Base-by-base conservation (phyloP, 768 basidiomycete genomes). In the Steccherinum ochraceum region DNA sequence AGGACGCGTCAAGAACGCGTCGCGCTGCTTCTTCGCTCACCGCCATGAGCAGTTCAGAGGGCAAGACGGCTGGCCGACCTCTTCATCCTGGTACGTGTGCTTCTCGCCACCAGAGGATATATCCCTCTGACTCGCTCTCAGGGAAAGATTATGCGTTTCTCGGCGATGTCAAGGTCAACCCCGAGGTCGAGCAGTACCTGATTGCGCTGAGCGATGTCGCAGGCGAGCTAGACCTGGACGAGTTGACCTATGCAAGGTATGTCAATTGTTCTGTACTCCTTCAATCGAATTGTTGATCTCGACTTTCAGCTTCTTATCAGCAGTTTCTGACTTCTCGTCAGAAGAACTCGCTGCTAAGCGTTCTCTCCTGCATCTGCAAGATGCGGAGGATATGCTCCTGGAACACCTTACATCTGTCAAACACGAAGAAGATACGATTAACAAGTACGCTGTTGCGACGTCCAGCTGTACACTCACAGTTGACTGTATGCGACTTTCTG, bases 331-430 rank as follows among this genome's bases (percentile, higher is more conserved):
- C 2, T 58, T 77, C 4, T 69, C 65, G 3, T 53, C 58, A 0
- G 63, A 70, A 16, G 64, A 63, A 24, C 57, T 72, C 2, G 49
- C 64, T 0, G 48, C 69, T 3, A 61, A 62, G 40, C 61, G 69
- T 12, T 68, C 69, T 1, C 49, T 72, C 13, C 61, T 69, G 23
- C 67, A 65, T 2, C 58, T 76, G 2, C 45, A 54, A 30, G 61
- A 58, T 3, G 64, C 71, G 0, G 73, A 76, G 50, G 58, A 67
- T 18, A 70, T 74, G 46, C 63, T 79, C 1, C 51, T 58, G 20
- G 52, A 48, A 2, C 67, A 75, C 54, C 57, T 77, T 0, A 60
- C 65, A 5, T 55, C 60, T 2, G 40, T 67, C 16, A 56, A 56
- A 42, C 71, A 71, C 48, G 75, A 78, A 55, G 60, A 63, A 24